These are phyloP conservation scores for Boletus vinaceobasis DNA, from an alignment of 768 basidiomycete species.

Conservation along the genomic window DNA sequence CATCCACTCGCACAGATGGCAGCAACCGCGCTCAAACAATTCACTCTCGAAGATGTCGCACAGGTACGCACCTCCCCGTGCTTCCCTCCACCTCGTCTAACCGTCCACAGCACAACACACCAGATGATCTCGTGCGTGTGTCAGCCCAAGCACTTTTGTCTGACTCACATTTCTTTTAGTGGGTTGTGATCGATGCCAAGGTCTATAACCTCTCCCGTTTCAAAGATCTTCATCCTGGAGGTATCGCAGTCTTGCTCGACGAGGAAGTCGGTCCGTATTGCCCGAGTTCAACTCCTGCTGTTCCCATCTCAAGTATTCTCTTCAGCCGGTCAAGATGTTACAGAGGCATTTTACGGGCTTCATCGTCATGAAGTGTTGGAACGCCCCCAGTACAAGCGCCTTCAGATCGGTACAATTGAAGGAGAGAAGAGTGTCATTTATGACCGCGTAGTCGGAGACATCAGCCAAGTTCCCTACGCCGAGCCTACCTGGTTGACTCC, in stretches of 20 bases:
- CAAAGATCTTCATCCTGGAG: slow-evolving; percentile 80
- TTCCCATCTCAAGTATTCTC: background rate
- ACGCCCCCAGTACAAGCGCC: slow-evolving; percentile 67
- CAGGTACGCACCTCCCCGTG: slow-evolving; percentile 34
- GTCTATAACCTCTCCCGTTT: slow-evolving; percentile 84
- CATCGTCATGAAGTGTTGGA: slow-evolving; percentile 83
- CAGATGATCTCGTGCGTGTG: slow-evolving; percentile 64
- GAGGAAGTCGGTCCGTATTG: slow-evolving; percentile 61
- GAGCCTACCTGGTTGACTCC: slow-evolving; percentile 80
- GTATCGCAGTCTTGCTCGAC: slow-evolving; percentile 72
- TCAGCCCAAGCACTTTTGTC: background rate
- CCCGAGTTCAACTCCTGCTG: background rate
- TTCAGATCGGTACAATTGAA: slow-evolving; percentile 70
- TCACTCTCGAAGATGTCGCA: slow-evolving; percentile 58
- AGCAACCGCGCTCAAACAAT: slow-evolving; percentile 38
- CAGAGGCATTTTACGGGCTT: slow-evolving; percentile 83
- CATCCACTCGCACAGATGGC: slow-evolving; percentile 20
- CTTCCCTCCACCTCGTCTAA: background rate
- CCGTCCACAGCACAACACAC: slow-evolving; percentile 60
- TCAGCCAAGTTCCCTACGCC: slow-evolving; percentile 80
- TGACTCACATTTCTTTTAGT: slow-evolving; percentile 39
- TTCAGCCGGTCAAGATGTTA: slow-evolving; percentile 80
- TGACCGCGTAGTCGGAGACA: slow-evolving; percentile 47
- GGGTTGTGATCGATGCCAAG: slow-evolving; percentile 81
- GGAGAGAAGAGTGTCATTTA: slow-evolving; percentile 58